Percentiles rank a stretch among this genome's conserved stretches.
Evolutionary conservation across 768 basidiomycete genomes (phyloP).

Genomic region (Saitozyma sp.): DNA sequence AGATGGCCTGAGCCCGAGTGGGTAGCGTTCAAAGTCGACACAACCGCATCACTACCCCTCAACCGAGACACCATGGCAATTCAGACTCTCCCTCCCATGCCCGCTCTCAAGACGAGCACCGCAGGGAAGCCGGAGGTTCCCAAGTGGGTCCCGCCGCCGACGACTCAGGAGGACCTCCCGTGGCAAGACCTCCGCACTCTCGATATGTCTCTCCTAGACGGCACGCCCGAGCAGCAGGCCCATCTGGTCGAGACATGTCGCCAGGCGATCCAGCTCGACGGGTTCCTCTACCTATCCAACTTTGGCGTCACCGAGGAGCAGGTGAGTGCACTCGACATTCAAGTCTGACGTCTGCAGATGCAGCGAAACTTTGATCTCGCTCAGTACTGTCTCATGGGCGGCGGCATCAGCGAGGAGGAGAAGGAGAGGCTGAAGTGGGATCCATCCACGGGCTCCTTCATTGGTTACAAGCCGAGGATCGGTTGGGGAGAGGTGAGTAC

Average conservation of each 20-base stretch:
- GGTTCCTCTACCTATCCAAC: constrained; percentile 31
- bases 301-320: constrained; percentile 27
- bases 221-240: no score
- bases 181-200: no score
- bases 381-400: constrained; percentile 16
- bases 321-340: constrained; percentile 12
- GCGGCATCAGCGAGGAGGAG: constrained; percentile 23
- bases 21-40: constrained; percentile 1
- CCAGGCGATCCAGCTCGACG: no score
- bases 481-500: no score
- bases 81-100: background rate
- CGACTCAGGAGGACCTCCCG: constrained; percentile 7
- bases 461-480: constrained; percentile 30
- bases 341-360: constrained; percentile 13
- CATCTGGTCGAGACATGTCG: no score
- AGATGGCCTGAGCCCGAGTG: no score
- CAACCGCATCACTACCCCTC: no score
- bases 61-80: background rate
- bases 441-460: constrained; percentile 20
- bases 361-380: constrained; percentile 24
- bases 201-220: no score
- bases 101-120: background rate
- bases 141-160: background rate
- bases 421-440: constrained; percentile 22
- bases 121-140: constrained; percentile 8